A percentile compares a stretch with the other conserved stretches of the same genome.
phyloP scores from a whole-genome alignment of 768 basidiomycete species.

The Tricholoma terreum region DNA sequence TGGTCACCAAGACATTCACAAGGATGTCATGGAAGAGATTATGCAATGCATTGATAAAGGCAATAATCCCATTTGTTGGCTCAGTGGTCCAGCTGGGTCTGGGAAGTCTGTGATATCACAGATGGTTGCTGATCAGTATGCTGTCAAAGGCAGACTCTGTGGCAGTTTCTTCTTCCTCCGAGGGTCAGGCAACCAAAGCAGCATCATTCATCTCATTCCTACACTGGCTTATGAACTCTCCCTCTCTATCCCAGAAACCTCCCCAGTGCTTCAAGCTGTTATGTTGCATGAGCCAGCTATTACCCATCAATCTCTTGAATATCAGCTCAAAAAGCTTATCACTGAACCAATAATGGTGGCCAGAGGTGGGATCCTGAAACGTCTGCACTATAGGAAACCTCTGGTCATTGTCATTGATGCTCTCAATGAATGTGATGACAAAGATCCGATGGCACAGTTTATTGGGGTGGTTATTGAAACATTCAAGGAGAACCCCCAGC shows the following conservation, averaged over 20 bases:
- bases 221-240: neutral
- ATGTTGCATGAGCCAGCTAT: neutral
- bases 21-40: no score
- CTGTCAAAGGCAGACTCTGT: neutral
- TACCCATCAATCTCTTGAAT: neutral
- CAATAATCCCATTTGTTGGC: no score
- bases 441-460: neutral
- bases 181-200: neutral
- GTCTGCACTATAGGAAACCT: no score
- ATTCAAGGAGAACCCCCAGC: no score
- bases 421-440: neutral
- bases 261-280: neutral
- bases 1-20: no score
- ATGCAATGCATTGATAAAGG: no score
- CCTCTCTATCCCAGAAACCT: no score
- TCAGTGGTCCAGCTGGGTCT: neutral
- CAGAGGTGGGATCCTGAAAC: no score
- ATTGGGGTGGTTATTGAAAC: no score
- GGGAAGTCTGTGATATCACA: neutral
- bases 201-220: neutral
- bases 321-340: neutral
- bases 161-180: neutral
- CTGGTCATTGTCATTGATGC: no score
- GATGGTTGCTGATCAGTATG: neutral
- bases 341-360: no score